phyloP scores from a whole-genome alignment of 441 rosid species.

The Macaranga tanarius region DNA sequence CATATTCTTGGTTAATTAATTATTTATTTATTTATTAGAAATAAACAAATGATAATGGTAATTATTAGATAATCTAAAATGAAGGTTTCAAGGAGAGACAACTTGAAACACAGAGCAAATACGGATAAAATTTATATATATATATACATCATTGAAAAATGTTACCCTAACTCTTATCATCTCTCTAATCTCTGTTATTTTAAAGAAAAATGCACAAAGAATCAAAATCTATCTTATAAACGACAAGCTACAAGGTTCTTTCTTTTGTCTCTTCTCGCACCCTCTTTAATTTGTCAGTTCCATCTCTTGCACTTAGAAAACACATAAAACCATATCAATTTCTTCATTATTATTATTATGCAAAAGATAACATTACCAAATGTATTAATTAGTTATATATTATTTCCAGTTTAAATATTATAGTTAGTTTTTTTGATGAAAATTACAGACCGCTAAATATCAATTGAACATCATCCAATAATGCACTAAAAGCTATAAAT shows the following conservation, averaged over 20 bases:
- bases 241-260: conserved; percentile 50
- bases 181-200: conserved; percentile 6
- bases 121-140: conserved; percentile 27
- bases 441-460: too few species aligned
- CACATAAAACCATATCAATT: conserved; percentile 7
- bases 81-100: conserved; percentile 57
- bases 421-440: too few species aligned
- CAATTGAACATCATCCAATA: too few species aligned
- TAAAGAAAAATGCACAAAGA: conserved; percentile 22
- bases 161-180: not conserved
- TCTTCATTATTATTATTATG: not conserved
- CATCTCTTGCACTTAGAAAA: conserved; percentile 21
- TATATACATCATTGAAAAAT: not conserved
- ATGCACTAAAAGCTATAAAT: too few species aligned
- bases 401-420: too few species aligned
- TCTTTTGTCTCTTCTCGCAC: conserved; percentile 50
- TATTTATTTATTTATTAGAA: conserved; percentile 3
- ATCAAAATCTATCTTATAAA: conserved; percentile 40
- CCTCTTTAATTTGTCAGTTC: conserved; percentile 52
- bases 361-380: too few species aligned
- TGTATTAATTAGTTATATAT: too few species aligned
- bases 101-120: conserved; percentile 46
- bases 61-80: conserved; percentile 19
- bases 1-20: too few species aligned
- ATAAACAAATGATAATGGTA: conserved; percentile 20